phyloP scores from a whole-genome alignment of 2,329 filamentous ascomycete genomes.

The Dothideomycetes sp. region DNA sequence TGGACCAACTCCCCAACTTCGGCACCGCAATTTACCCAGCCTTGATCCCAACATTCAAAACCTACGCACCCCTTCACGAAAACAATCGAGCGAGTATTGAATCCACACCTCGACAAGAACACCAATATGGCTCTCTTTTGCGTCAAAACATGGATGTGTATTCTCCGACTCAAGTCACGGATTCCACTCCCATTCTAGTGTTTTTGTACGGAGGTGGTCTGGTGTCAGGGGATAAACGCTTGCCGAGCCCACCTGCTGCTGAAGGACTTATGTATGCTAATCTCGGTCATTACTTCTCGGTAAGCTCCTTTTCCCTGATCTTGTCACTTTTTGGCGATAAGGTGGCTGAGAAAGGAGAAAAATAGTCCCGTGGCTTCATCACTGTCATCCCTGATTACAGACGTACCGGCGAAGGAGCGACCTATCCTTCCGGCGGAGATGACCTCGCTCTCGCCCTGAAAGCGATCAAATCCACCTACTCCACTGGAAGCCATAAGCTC shows the following conservation, averaged over 20 bases:
- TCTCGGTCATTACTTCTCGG: constrained; percentile 21
- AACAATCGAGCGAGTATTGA: constrained; percentile 20
- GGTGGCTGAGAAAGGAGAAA: too few relatives aligned
- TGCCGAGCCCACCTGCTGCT: constrained; percentile 18
- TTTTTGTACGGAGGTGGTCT: constrained; percentile 31
- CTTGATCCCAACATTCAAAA: constrained; percentile 20
- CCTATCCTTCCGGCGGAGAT: constrained; percentile 34
- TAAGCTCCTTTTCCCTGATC: constrained; percentile 26
- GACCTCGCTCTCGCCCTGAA: constrained; percentile 30
- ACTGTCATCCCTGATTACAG: constrained; percentile 32
- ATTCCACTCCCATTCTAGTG: constrained; percentile 19
- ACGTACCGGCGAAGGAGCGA: constrained; percentile 31
- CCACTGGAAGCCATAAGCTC: constrained; percentile 23
- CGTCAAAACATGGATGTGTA: constrained; percentile 35
- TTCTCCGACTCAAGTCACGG: constrained; percentile 17
- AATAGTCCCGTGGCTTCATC: constrained; percentile 17
- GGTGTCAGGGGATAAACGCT: constrained; percentile 25
- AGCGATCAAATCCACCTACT: constrained; percentile 24
- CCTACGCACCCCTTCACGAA: constrained; percentile 19
- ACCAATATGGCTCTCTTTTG: constrained; percentile 28
- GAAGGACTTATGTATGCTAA: constrained; percentile 28
- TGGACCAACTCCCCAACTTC: constrained; percentile 22
- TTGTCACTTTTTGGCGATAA: constrained; percentile 27
- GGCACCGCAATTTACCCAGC: constrained; percentile 18
- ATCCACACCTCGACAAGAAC: constrained; percentile 21